Evolutionary conservation across 441 rosid genomes (phyloP), one percentile per base, ranked within the genome.

Genomic region (Viola pubescens): DNA sequence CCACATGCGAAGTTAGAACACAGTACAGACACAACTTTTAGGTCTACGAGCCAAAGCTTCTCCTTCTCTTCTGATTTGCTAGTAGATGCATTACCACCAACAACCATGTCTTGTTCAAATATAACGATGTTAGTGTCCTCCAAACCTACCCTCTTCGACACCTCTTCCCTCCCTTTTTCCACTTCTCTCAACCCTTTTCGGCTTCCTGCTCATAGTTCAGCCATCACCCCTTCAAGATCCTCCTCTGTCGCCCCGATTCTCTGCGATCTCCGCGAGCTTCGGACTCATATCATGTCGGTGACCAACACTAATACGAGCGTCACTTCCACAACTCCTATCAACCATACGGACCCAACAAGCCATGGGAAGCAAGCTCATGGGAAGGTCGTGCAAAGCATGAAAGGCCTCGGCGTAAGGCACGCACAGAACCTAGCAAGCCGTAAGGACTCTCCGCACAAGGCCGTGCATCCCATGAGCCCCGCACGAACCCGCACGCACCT

Each of bases 181-280:
- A 77, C 81, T 52, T 73, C 76, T 70, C 74, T 82, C 81, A 74
- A 57, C 82, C 84, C 88, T 16, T 77, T 81, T 69, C 76, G 66
- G 56, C 79, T 78, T 54, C 84, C 88, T 40, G 67, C 75, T 52
- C 73, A 67, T 60, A 74, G 53, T 43, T 56, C 86, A 3, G 16
- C 73, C 54, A 41, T 34, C 61, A 69, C 12, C 56, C 75, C 67
- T 9, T 75, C 94, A 13, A 80, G 82, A 70, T 76, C 85, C 39
- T 73, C 88, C 8, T 75, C 81, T 50, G 77, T 63, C 48, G 48
- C 82, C 42, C 74, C 73, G 2, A 70, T 89, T 77, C 91, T 76
- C 10, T 77, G 96, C 37, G 74, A 83, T 43, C 92, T 86, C 37
- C 88, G 95, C 11, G 98, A 94, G 63, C 86, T 90, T 40, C 69